Base-by-base conservation (phyloP, 2,329 filamentous ascomycete genomes). In the Plectosphaerella cucumerina region DNA sequence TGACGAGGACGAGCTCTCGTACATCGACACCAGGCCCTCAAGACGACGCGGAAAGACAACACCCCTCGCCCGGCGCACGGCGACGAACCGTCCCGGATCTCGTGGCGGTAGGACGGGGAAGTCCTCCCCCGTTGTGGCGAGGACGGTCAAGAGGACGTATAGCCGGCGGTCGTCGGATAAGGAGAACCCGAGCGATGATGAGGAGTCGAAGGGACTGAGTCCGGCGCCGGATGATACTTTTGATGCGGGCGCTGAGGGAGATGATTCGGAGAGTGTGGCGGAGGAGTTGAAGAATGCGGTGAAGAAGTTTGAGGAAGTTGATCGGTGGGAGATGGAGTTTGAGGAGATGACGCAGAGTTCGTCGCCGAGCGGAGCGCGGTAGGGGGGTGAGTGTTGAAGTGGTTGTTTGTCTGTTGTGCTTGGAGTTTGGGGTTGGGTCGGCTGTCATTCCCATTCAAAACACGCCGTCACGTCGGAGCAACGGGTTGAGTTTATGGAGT, bases 301-400 rank as follows among this genome's bases (percentile, higher is more conserved):
- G 10, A 76, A 72, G 62, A 87, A 87, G 66, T 88, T 88, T 59
- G 75, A 80, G 63, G 84, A 87, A 66, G 85, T 88, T 39, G 85
- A 88, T 63, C 72, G 77, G 66, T 88, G 84, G 83, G 75, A 85
- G 67, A 68, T 88, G 54, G 81, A 83, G 47, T 88, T 81, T 65
- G 85, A 88, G 69, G 82, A 84, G 58, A 75, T 83, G 46, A 76
- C 75, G 20, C 75, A 79, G 64, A 75, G 74, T 53, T 78, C 76
- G 52, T 82, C 80, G 18, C 79, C 80, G 2, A 66, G 67, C 35
- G 72, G 74, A 57, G 78, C 73, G 41, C 71, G 79, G 51, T 83
- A 58, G 69, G 12, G 17, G 47, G 43, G 26, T 31, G 18, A 26
- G 48, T 6, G 9, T 15, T 39, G 21, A 17, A 2, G n/a, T 37